These are phyloP conservation scores for Capronia coronata DNA, from an alignment of 2,329 filamentous ascomycete genomes.

Conservation along the genomic window DNA sequence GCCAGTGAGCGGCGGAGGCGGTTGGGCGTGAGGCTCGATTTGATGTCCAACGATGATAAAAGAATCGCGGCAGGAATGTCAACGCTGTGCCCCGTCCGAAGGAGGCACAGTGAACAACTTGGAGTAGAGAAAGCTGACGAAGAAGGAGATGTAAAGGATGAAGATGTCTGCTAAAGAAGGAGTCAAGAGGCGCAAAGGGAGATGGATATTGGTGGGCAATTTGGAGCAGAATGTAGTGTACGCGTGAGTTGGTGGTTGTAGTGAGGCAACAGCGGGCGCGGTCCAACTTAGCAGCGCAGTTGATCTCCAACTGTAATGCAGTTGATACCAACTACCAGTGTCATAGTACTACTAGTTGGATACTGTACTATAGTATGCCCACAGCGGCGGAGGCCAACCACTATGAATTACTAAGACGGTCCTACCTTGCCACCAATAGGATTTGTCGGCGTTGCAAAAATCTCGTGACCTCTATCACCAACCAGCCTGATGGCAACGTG, in stretches of 20 bases:
- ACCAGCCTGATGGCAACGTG: not conserved
- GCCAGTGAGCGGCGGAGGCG: conserved; percentile 10
- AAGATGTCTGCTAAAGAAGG: not conserved
- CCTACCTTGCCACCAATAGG: not conserved
- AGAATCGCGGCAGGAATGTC: not conserved
- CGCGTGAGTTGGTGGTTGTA: not conserved
- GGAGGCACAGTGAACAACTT: not conserved
- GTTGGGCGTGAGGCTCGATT: not conserved
- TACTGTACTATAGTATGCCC: too few species aligned
- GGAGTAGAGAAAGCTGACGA: not conserved
- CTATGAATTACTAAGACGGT: not conserved
- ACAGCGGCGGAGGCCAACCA: not conserved
- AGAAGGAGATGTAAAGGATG: not conserved
- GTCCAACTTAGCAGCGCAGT: not conserved
- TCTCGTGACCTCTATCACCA: not conserved
- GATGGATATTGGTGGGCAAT: not conserved
- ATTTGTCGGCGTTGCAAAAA: not conserved
- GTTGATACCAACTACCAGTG: not conserved
- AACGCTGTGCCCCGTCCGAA: not conserved
- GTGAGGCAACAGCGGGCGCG: conserved; percentile 5
- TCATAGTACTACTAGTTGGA: too few species aligned
- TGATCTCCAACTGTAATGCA: not conserved
- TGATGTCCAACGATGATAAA: conserved; percentile 14
- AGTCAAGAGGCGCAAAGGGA: not conserved
- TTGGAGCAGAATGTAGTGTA: not conserved